A percentile compares a stretch with the other conserved stretches of the same genome.
phyloP scores from a whole-genome alignment of 2,329 filamentous ascomycete species.

The Drechslerella dactyloides region DNA sequence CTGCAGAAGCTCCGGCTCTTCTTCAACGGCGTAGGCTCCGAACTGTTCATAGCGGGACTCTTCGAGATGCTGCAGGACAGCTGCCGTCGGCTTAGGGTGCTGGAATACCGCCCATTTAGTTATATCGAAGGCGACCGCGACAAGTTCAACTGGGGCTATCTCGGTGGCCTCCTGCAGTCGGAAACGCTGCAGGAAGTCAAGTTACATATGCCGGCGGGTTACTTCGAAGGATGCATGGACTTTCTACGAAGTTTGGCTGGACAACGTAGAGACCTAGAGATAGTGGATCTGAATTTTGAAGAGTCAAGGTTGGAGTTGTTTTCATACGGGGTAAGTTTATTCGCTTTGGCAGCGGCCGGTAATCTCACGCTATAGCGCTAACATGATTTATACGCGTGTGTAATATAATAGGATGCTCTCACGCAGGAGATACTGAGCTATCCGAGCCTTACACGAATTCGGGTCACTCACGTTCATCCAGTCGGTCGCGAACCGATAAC shows the following conservation, averaged over 20 bases:
- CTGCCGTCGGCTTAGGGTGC: neutral
- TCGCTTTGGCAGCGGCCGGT: neutral
- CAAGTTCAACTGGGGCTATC: conserved; percentile 3
- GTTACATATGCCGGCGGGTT: conserved; percentile 7
- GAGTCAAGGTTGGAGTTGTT: conserved; percentile 6
- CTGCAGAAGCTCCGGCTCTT: conserved; percentile 3
- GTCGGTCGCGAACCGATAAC: conserved; percentile 7
- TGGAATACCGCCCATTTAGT: conserved; percentile 5
- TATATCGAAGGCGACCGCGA: conserved; percentile 4
- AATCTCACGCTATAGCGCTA: neutral
- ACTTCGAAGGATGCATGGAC: conserved; percentile 6
- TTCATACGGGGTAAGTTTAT: conserved; percentile 5
- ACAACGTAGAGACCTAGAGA: neutral
- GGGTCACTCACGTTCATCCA: conserved; percentile 11
- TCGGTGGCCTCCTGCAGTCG: conserved; percentile 1
- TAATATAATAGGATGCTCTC: neutral
- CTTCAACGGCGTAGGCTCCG: conserved; percentile 7
- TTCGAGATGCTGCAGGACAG: conserved; percentile 8
- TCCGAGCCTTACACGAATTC: neutral
- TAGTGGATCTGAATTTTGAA: conserved; percentile 13
- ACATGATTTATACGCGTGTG: neutral
- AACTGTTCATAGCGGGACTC: neutral
- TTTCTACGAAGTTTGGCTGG: conserved; percentile 5
- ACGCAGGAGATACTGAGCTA: conserved; percentile 3
- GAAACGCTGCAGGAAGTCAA: conserved; percentile 6